phyloP scores from a whole-genome alignment of 2,329 filamentous ascomycete genomes.

The Colletotrichum sp. region DNA sequence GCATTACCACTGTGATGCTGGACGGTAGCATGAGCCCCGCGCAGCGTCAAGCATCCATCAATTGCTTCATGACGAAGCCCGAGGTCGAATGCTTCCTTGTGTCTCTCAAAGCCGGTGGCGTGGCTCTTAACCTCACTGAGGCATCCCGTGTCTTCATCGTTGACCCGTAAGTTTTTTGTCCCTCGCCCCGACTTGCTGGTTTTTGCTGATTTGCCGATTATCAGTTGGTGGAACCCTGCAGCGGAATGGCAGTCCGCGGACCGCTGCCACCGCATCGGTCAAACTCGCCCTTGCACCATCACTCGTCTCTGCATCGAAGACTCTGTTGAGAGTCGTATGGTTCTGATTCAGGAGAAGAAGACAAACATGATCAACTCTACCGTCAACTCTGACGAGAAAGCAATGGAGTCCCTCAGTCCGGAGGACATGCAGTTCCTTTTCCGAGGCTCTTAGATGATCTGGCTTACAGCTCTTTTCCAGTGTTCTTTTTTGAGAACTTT shows the following conservation, averaged over 20 bases:
- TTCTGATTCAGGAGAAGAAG: constrained; percentile 97
- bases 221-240: constrained; percentile 99
- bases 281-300: constrained; percentile 91
- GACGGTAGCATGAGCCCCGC: constrained; percentile 97
- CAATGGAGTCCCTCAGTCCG: constrained; percentile 88
- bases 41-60: constrained; percentile 90
- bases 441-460: constrained; percentile 57
- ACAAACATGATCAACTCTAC: constrained; percentile 97
- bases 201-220: constrained; percentile 25
- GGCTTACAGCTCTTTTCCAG: not conserved
- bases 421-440: constrained; percentile 98
- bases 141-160: constrained; percentile 95
- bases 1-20: constrained; percentile 97
- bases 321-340: constrained; percentile 94
- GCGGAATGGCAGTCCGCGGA: constrained; percentile 99
- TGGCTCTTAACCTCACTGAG: constrained; percentile 93
- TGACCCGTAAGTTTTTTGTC: constrained; percentile 75
- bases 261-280: constrained; percentile 91
- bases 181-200: not conserved
- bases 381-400: constrained; percentile 89
- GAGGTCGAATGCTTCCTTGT: constrained; percentile 97
- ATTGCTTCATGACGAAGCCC: constrained; percentile 94
- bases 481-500: not conserved
- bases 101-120: constrained; percentile 93
- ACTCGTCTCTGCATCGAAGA: constrained; percentile 96